Evolutionary conservation across 2,329 filamentous ascomycete species (phyloP).

Genomic region (Acrocalymma vagum): DNA sequence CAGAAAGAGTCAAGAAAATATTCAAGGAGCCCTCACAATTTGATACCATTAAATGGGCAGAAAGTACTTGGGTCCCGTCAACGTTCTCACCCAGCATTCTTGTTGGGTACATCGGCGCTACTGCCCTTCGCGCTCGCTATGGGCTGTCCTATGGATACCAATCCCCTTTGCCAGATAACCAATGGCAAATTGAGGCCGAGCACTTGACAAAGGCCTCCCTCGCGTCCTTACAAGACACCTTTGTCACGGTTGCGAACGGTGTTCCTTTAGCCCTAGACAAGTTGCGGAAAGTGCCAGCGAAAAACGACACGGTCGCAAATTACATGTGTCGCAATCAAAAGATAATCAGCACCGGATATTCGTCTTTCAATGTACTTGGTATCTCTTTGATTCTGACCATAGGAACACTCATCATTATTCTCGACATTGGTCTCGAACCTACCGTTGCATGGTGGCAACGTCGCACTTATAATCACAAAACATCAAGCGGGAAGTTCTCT

Average conservation of each 20-base stretch:
- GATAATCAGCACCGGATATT: slow-evolving; percentile 25
- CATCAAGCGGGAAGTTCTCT: too few relatives aligned
- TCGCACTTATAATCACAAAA: slow-evolving; percentile 8
- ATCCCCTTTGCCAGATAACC: slow-evolving; percentile 33
- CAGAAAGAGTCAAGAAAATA: slow-evolving; percentile 3
- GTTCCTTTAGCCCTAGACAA: slow-evolving; percentile 6
- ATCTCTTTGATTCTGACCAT: slow-evolving; percentile 20
- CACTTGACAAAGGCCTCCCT: slow-evolving; percentile 38
- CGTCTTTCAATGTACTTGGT: slow-evolving; percentile 30
- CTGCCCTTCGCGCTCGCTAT: slow-evolving; percentile 18
- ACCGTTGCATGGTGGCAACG: slow-evolving; percentile 11
- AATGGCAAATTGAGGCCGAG: slow-evolving; percentile 47
- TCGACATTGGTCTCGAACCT: slow-evolving; percentile 16
- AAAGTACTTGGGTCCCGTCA: slow-evolving; percentile 4
- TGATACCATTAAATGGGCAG: slow-evolving; percentile 9
- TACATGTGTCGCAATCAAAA: slow-evolving; percentile 29
- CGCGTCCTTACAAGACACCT: slow-evolving; percentile 34
- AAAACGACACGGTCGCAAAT: slow-evolving; percentile 13
- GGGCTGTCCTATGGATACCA: slow-evolving; percentile 19
- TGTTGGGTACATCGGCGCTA: slow-evolving; percentile 14
- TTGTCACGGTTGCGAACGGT: slow-evolving; percentile 22
- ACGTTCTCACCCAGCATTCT: slow-evolving; percentile 12
- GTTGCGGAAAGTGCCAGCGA: slow-evolving; percentile 10
- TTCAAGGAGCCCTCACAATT: slow-evolving; percentile 8
- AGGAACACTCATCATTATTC: slow-evolving; percentile 26